Conservation (phyloP, 208 protist genomes). For the Leishmania major region DNA sequence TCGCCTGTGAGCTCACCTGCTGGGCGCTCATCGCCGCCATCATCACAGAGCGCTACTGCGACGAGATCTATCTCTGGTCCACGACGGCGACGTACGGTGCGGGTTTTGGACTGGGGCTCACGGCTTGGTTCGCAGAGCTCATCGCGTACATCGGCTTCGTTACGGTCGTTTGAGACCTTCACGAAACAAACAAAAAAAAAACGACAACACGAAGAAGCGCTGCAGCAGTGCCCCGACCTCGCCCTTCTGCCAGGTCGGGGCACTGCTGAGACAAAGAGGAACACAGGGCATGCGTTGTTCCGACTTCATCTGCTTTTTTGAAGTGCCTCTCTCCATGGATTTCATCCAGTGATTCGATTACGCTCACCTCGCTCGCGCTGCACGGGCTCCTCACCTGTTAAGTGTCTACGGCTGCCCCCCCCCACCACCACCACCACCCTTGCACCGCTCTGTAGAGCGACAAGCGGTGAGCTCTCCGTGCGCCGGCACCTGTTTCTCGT, state of each 20-base stretch:
- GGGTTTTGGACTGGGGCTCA: slow-evolving; percentile 70
- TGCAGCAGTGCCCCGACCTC: background rate
- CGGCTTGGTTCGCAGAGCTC: slow-evolving; percentile 50
- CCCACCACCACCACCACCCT: too few relatives aligned
- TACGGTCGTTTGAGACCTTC: slow-evolving; percentile 20
- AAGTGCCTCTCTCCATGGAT: background rate
- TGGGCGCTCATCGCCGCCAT: slow-evolving; percentile 60
- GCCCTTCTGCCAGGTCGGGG: background rate
- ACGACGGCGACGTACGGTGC: slow-evolving; percentile 53
- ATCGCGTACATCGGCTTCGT: slow-evolving; percentile 41
- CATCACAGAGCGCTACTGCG: slow-evolving; percentile 38
- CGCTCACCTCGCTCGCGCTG: background rate
- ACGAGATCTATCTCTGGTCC: slow-evolving; percentile 25
- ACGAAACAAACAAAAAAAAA: background rate
- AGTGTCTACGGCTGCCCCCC: background rate
- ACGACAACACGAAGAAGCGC: background rate
- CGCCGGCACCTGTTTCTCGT: too few relatives aligned
- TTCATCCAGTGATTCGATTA: background rate
- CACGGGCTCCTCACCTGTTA: background rate
- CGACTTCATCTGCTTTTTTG: background rate
- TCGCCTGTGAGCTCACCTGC: slow-evolving; percentile 63
- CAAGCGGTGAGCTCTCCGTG: too few relatives aligned
- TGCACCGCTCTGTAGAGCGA: too few relatives aligned
- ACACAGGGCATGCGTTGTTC: background rate
- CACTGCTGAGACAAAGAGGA: background rate